phyloP scores from a whole-genome alignment of 2,329 filamentous ascomycete species.

The Hyphodiscus sp. region DNA sequence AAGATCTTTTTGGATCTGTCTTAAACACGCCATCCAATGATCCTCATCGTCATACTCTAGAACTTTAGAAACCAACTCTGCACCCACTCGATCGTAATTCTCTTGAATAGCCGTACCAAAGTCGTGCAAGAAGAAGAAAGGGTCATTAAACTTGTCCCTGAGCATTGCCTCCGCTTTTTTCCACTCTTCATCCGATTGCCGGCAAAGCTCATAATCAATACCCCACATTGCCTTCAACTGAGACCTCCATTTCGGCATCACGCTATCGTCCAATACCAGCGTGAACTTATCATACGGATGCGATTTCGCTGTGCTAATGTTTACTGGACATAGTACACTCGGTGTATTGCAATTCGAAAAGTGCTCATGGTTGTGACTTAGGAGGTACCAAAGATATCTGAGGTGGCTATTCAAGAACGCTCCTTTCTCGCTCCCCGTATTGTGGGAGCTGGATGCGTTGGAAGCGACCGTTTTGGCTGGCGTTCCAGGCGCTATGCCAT shows the following conservation, averaged over 20 bases:
- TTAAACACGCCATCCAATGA: not conserved
- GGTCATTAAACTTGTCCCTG: not conserved
- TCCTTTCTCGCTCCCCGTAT: not conserved
- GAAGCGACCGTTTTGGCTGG: not conserved
- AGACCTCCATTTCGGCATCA: not conserved
- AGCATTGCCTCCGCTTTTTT: not conserved
- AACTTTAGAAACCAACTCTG: not conserved
- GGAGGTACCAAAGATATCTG: not conserved
- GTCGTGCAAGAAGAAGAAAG: not conserved
- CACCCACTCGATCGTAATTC: not conserved
- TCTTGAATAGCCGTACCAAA: not conserved
- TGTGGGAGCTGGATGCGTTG: not conserved
- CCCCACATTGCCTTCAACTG: not conserved
- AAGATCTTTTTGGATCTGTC: not conserved
- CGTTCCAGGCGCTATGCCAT: not conserved
- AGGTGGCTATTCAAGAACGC: not conserved
- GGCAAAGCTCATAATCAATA: not conserved
- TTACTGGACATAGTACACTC: not conserved
- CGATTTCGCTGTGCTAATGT: not conserved
- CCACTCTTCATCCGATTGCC: not conserved
- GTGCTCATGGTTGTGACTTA: not conserved
- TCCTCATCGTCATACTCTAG: not conserved
- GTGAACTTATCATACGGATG: not conserved
- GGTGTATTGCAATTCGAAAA: not conserved
- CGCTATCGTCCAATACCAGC: not conserved